Evolutionary conservation across 2,329 filamentous ascomycete genomes (phyloP), one percentile per base, ranked within the genome.

Genomic region (Fusarium torulosum): DNA sequence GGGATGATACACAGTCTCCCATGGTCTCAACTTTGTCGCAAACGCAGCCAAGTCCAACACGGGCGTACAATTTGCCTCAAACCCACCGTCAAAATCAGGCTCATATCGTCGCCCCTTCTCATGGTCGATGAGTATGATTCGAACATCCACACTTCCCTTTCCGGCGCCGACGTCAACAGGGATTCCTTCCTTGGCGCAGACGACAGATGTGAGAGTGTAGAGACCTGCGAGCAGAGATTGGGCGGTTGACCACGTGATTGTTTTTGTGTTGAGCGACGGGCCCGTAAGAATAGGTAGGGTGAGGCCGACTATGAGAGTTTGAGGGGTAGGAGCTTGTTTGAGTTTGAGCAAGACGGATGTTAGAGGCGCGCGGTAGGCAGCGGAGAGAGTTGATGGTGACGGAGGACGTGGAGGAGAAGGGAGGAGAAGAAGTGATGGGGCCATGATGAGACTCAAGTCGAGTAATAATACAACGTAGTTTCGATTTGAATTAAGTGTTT

Each of bases 191-290:
- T 88, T 84, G 14, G 89, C 87, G 65, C 91, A 93, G n/a, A 93
- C 82, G 44, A 89, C 81, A 33, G 90, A 90, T 56, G 96, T 82
- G 49, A 97, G 84, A 72, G 89, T 89, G 83, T 98, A 98, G 23
- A 96, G 76, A 25, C 87, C 86, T 4, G 91, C 91, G 21, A 97
- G 80, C 7, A 95, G 82, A n/a, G 85, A 83, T 77, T 97, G 93
- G 0, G 89, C 86, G n/a, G 84, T 79, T 33, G 83, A 75, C 85
- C 94, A 97, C 19, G 86, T 81, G 80, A 23, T 85, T 81, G 70
- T 86, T 40, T 63, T 84, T 35, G 44, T 41, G 20, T 51, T 56
- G 21, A 80, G 79, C 23, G 82, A 80, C 31, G 79, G 79, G 20
- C 86, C 84, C 45, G 83, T 79, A 14, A 94, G 83, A 51, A 90